Percentiles rank a stretch among this genome's conserved stretches.
Evolutionary conservation across 768 basidiomycete genomes (phyloP).

Genomic region (Plicaturopsis crispa): DNA sequence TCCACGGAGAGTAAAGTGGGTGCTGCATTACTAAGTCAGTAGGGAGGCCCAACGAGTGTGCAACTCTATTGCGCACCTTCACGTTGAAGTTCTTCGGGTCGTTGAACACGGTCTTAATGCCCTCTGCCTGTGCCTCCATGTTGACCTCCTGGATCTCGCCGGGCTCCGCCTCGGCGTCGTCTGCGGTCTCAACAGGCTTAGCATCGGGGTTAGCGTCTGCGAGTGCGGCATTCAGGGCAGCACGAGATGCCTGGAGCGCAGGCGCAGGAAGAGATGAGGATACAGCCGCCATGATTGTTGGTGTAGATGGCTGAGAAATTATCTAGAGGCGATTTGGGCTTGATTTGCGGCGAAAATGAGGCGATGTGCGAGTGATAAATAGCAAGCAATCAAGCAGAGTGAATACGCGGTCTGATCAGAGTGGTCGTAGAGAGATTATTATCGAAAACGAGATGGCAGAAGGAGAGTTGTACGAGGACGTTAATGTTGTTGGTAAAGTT

Average conservation of each 20-base stretch:
- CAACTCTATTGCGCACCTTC: constrained; percentile 51
- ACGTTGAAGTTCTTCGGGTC: constrained; percentile 93
- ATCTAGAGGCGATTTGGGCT: no score
- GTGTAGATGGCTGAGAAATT: no score
- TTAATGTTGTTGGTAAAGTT: no score
- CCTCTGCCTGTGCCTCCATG: constrained; percentile 77
- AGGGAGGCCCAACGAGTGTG: background rate
- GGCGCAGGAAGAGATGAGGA: constrained; percentile 50
- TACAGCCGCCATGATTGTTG: constrained; percentile 22
- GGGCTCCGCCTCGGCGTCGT: constrained; percentile 39
- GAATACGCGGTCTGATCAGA: no score
- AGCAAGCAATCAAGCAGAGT: no score
- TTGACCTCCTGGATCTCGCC: constrained; percentile 86
- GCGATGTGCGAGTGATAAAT: no score
- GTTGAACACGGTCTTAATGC: constrained; percentile 88
- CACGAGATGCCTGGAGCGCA: constrained; percentile 73
- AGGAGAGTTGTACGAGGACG: no score
- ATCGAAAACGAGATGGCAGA: no score
- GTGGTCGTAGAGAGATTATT: no score
- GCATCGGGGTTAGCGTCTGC: constrained; percentile 33
- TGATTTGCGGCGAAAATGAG: no score
- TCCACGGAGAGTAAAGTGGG: constrained; percentile 92
- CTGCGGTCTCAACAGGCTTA: constrained; percentile 27
- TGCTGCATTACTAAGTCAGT: constrained; percentile 42
- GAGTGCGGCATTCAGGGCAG: constrained; percentile 69